These are phyloP conservation scores for Scutellaria galericulata DNA, from an alignment of 257 asterid genomes.

Conservation along the genomic window DNA sequence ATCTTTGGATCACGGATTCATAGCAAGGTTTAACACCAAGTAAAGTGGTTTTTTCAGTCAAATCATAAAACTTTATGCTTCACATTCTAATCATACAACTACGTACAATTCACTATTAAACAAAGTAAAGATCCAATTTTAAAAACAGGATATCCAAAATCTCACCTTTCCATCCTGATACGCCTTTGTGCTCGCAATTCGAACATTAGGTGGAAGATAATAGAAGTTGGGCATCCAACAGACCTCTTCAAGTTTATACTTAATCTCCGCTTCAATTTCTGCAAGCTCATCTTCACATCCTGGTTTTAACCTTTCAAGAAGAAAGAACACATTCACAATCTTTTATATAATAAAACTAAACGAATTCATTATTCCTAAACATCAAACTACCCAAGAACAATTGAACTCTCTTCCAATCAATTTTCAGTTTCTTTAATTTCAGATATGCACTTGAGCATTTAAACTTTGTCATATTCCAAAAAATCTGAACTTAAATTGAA, in stretches of 20 bases:
- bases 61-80: constrained; percentile 1
- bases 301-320: constrained; percentile 72
- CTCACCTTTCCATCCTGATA: constrained; percentile 86
- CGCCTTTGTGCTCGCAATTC: constrained; percentile 75
- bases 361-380: background rate
- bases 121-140: too few relatives aligned
- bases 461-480: constrained; percentile 3
- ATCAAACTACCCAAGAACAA: constrained; percentile 4
- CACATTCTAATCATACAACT: background rate
- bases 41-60: background rate
- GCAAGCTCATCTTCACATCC: constrained; percentile 55
- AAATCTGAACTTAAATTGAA: background rate
- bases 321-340: constrained; percentile 25
- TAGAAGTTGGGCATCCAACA: constrained; percentile 82
- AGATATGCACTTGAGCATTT: background rate
- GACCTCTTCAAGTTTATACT: constrained; percentile 60
- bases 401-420: constrained; percentile 13
- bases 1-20: background rate
- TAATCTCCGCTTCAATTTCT: constrained; percentile 74
- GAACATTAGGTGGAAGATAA: constrained; percentile 66
- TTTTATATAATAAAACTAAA: background rate
- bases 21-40: background rate
- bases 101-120: too few relatives aligned
- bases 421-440: background rate
- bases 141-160: background rate